Conservation (phyloP, 805 yeast species). For the Metschnikowia dekortorum region DNA sequence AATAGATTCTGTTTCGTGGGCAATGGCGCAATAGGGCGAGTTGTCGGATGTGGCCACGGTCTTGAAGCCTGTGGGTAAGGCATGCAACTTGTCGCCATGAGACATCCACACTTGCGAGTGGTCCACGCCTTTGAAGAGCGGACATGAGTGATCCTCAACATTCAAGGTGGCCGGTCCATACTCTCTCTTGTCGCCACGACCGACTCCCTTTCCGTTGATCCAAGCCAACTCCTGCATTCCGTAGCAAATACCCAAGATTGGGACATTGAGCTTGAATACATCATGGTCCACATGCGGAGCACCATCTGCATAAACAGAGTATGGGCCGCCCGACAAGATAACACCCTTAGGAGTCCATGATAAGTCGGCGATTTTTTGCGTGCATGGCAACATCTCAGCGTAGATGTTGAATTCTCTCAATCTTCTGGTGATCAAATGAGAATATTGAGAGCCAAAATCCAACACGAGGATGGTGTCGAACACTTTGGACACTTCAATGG, state of each 20-base stretch:
- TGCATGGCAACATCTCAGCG: constrained; percentile 99
- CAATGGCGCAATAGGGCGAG: constrained; percentile 94
- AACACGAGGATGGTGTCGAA: constrained; percentile 96
- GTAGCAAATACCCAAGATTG: constrained; percentile 95
- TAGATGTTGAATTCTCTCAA: constrained; percentile 96
- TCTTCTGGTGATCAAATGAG: constrained; percentile 94
- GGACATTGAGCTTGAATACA: constrained; percentile 85
- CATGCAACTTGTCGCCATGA: constrained; percentile 92
- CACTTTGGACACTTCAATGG: constrained; percentile 70
- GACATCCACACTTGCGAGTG: constrained; percentile 99
- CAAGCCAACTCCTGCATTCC: constrained; percentile 99
- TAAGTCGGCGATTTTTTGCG: constrained; percentile 91
- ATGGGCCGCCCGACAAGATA: constrained; percentile 95
- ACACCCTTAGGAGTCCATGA: constrained; percentile 96
- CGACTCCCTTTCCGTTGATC: constrained; percentile 92
- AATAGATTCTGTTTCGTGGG: constrained; percentile 66
- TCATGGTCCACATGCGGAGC: constrained; percentile 98
- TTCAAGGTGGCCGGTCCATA: constrained; percentile 92
- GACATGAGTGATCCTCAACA: constrained; percentile 62
- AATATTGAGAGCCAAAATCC: constrained; percentile 98
- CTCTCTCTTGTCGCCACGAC: constrained; percentile 95
- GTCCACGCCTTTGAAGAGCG: constrained; percentile 82
- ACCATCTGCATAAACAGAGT: constrained; percentile 91
- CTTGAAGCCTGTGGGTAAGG: constrained; percentile 84
- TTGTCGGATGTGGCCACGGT: constrained; percentile 87